Percentiles rank a stretch among this genome's conserved stretches.
Evolutionary conservation across 306 rosid genomes (phyloP).

Genomic region (Neltuma alba): DNA sequence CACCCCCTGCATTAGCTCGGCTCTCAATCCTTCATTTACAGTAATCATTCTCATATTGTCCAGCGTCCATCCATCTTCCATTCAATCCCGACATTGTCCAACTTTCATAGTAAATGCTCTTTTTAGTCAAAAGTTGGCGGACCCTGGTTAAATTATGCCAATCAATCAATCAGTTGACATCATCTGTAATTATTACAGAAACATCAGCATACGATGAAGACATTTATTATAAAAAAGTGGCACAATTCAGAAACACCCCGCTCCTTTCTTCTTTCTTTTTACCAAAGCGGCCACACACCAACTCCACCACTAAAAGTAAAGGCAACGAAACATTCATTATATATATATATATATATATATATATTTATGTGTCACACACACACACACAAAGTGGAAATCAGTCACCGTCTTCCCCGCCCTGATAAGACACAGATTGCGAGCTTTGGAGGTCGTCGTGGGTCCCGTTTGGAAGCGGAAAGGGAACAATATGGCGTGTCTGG

Average conservation of each 20-base stretch:
- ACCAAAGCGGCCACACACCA: conserved; percentile 69
- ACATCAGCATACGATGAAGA: neutral
- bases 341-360: neutral
- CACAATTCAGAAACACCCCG: conserved; percentile 58
- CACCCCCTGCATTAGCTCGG: no score
- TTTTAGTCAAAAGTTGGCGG: neutral
- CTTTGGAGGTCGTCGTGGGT: conserved; percentile 41
- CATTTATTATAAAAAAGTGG: conserved; percentile 34
- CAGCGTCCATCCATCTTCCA: neutral
- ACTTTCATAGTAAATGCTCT: conserved; percentile 13
- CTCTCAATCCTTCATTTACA: neutral
- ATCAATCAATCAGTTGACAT: neutral
- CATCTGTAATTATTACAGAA: conserved; percentile 7
- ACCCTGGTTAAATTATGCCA: neutral
- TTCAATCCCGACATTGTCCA: neutral
- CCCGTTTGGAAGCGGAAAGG: conserved; percentile 44
- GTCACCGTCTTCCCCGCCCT: conserved; percentile 34
- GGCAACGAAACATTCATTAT: conserved; percentile 59
- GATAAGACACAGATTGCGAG: conserved; percentile 6
- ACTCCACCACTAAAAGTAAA: conserved; percentile 72
- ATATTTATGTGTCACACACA: no score
- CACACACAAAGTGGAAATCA: neutral
- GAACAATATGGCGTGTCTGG: conserved; percentile 48
- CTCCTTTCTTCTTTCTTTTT: conserved; percentile 63
- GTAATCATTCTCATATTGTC: neutral